Evolutionary conservation across 2,329 filamentous ascomycete genomes (phyloP), one percentile per base, ranked within the genome.

Genomic region (Rutstroemia sp.): DNA sequence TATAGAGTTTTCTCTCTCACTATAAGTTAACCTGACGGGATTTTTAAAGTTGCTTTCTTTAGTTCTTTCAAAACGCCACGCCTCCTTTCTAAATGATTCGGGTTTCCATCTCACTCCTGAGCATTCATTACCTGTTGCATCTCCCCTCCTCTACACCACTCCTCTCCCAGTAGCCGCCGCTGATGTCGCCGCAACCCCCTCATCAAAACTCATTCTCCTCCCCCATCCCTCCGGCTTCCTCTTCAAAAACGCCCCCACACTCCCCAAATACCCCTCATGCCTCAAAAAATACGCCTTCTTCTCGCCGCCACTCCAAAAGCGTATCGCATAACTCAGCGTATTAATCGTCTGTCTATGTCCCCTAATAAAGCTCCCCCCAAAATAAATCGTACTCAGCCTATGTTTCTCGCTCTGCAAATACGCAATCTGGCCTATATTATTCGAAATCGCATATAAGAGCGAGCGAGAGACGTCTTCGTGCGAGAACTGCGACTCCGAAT

Each of bases 281-380:
- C 94, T 81, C 58, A 99, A 71, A 71, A 99, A 99, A 71, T 96
- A 97, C 0, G 94, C 94, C 72, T 96, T 90, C 72, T 96, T 96
- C 68, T 85, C 79, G 44, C 92, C 92, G 69, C 94, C 90, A 63
- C 88, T 91, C 94, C 94, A 99, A 74, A 97, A 99, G 65, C 90
- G 90, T 73, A 99, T 96, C 68, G 92, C 94, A 69, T 96, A 99
- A 55, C 88, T 92, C 9, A 99, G 78, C 0, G 94, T 97, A 72
- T 97, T 95, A 83, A 99, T 99, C 12, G 94, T 99, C 74, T 97
- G 94, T 16, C 88, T 84, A 71, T 99, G 94, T 42, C 94, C 94
- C 44, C 94, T 86, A 69, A 99, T 97, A 70, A 97, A 99, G 6
- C 88, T 94, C 23, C 94, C 94, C 21, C 94, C 94, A 72, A 99